Percentiles rank a stretch among this genome's conserved stretches.
Evolutionary conservation across 257 asterid species (phyloP).

Genomic region (Penstemon barbatus): DNA sequence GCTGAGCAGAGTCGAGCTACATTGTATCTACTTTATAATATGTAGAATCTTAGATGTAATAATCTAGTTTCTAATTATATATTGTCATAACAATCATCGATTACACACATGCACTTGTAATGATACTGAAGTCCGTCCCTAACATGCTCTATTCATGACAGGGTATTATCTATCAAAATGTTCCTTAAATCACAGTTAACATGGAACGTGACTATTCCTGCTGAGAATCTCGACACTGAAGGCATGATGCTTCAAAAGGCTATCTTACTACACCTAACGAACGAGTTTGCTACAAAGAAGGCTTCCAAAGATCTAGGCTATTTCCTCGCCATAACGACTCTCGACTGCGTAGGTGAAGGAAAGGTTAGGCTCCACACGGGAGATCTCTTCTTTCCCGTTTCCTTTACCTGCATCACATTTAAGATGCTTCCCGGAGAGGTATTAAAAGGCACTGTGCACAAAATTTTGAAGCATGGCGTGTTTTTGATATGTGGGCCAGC

Average conservation of each 20-base stretch:
- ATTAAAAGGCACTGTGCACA: conserved; percentile 67
- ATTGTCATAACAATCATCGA: no score
- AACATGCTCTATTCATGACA: no score
- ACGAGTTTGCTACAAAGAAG: conserved; percentile 63
- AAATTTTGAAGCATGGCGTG: conserved; percentile 60
- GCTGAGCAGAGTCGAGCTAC: no score
- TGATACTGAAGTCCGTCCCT: no score
- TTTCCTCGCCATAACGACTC: conserved; percentile 58
- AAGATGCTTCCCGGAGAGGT: conserved; percentile 75
- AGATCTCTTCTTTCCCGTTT: conserved; percentile 64
- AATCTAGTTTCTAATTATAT: no score
- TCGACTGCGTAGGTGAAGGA: conserved; percentile 69
- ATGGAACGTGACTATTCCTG: conserved; percentile 64
- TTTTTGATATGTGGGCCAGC: conserved; percentile 69
- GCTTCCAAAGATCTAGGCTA: conserved; percentile 65
- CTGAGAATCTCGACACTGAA: conserved; percentile 62
- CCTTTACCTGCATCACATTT: conserved; percentile 75
- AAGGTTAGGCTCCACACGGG: conserved; percentile 49
- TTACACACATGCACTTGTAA: no score
- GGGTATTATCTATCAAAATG: conserved; percentile 25
- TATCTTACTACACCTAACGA: conserved; percentile 53
- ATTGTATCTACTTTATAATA: no score
- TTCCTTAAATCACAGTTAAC: conserved; percentile 63
- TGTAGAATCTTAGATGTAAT: no score
- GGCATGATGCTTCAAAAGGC: conserved; percentile 69